Evolutionary conservation across 805 yeast species (phyloP).

Genomic region (Ogataea populi-albae): DNA sequence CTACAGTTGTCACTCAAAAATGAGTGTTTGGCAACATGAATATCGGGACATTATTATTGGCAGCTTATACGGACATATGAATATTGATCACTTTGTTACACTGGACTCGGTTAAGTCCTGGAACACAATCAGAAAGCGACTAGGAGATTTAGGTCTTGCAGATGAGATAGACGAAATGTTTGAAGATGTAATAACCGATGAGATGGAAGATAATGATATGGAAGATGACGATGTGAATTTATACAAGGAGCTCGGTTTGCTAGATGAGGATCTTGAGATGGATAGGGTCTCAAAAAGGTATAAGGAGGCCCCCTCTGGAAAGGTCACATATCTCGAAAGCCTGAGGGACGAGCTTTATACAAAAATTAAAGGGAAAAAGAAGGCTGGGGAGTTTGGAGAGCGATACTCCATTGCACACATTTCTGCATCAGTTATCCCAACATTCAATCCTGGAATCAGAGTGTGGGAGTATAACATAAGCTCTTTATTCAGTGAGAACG

Average conservation of each 20-base stretch:
- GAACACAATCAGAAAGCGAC: slow-evolving; percentile 39
- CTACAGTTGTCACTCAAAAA: slow-evolving; percentile 67
- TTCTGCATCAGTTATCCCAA: slow-evolving; percentile 75
- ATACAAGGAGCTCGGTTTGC: slow-evolving; percentile 17
- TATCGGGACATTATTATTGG: slow-evolving; percentile 82
- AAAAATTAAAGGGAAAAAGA: slow-evolving; percentile 42
- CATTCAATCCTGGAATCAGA: slow-evolving; percentile 78
- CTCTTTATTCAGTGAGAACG: slow-evolving; percentile 34
- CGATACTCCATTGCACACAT: slow-evolving; percentile 70
- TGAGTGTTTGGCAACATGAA: slow-evolving; percentile 78
- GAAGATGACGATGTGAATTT: slow-evolving; percentile 19
- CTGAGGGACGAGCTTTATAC: slow-evolving; percentile 56
- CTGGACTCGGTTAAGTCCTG: slow-evolving; percentile 70
- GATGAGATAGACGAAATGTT: slow-evolving; percentile 1
- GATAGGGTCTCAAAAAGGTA: slow-evolving; percentile 28
- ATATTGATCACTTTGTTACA: slow-evolving; percentile 80
- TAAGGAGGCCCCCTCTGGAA: slow-evolving; percentile 69
- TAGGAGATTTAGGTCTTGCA: slow-evolving; percentile 19
- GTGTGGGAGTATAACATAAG: slow-evolving; percentile 85
- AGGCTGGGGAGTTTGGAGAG: slow-evolving; percentile 45
- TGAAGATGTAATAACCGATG: slow-evolving; percentile 7
- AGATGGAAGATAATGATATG: slow-evolving; percentile 28
- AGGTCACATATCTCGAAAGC: slow-evolving; percentile 59
- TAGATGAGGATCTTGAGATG: slow-evolving; percentile 25
- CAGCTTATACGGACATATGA: slow-evolving; percentile 86